phyloP scores from a whole-genome alignment of 345 rosid genomes.

The Lepidium aucheri region DNA sequence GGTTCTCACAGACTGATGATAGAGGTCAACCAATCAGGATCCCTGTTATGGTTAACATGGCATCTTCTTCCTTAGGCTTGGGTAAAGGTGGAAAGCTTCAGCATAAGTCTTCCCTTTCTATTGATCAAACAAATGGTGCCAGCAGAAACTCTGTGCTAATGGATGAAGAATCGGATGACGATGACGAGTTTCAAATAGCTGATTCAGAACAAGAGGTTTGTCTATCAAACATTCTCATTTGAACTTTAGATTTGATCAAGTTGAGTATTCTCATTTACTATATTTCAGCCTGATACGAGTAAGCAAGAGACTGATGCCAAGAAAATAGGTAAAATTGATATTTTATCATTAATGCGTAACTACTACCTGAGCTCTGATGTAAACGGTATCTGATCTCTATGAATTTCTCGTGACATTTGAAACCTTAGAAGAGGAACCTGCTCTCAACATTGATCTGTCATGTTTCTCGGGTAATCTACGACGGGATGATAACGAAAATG shows the following conservation, averaged over 20 bases:
- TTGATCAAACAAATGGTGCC: slow-evolving; percentile 56
- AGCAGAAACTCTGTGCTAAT: slow-evolving; percentile 61
- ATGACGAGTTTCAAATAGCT: slow-evolving; percentile 84
- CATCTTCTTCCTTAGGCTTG: slow-evolving; percentile 57
- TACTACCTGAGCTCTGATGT: background rate
- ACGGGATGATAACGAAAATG: slow-evolving; percentile 72
- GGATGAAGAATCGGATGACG: slow-evolving; percentile 93
- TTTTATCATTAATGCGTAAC: background rate
- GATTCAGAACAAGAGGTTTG: slow-evolving; percentile 89
- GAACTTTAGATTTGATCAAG: background rate
- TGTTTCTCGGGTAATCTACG: slow-evolving; percentile 79
- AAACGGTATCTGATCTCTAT: slow-evolving; percentile 6
- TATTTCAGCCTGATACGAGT: slow-evolving; percentile 41
- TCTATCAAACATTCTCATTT: background rate
- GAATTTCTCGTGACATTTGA: slow-evolving; percentile 19
- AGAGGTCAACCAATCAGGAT: slow-evolving; percentile 89
- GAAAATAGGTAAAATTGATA: slow-evolving; percentile 49
- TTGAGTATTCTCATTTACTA: background rate
- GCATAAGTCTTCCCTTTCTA: slow-evolving; percentile 42
- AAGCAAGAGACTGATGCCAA: slow-evolving; percentile 45
- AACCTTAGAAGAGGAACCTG: slow-evolving; percentile 70
- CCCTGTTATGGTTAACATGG: slow-evolving; percentile 96
- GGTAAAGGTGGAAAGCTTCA: slow-evolving; percentile 42
- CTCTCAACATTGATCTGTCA: slow-evolving; percentile 65
- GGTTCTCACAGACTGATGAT: slow-evolving; percentile 95